These are phyloP conservation scores for Argentina anserina DNA, from an alignment of 306 rosid species.

Conservation along the genomic window DNA sequence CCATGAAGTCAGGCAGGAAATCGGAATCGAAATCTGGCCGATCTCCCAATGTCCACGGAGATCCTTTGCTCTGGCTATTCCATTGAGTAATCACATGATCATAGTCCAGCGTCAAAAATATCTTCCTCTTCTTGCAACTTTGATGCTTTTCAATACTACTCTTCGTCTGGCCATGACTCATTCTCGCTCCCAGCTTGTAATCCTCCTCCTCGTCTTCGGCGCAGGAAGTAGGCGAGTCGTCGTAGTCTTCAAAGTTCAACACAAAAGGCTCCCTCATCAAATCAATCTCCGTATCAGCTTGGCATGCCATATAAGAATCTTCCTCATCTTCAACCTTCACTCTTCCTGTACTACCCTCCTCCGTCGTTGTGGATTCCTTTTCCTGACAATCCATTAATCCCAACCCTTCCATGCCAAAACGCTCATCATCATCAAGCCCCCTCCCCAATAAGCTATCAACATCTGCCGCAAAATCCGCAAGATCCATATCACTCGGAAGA, in stretches of 20 bases:
- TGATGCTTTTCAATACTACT: neutral
- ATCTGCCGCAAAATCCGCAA: slow-evolving; percentile 82
- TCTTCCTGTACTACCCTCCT: slow-evolving; percentile 24
- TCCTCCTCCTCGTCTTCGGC: slow-evolving; percentile 39
- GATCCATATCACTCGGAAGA: slow-evolving; percentile 60
- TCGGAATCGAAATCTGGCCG: slow-evolving; percentile 57
- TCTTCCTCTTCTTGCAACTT: slow-evolving; percentile 37
- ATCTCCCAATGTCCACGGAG: slow-evolving; percentile 69
- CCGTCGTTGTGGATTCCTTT: slow-evolving; percentile 6
- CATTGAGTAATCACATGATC: slow-evolving; percentile 73
- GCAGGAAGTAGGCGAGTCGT: slow-evolving; percentile 36
- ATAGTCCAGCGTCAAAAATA: slow-evolving; percentile 62
- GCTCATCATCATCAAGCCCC: slow-evolving; percentile 61
- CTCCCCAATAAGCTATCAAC: slow-evolving; percentile 82
- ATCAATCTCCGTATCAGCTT: slow-evolving; percentile 33
- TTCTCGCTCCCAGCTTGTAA: slow-evolving; percentile 6
- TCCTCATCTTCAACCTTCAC: slow-evolving; percentile 51
- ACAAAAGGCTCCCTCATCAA: slow-evolving; percentile 59
- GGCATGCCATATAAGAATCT: slow-evolving; percentile 23
- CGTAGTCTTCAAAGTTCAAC: slow-evolving; percentile 50
- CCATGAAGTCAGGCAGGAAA: slow-evolving; percentile 57
- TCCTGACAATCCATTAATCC: slow-evolving; percentile 53
- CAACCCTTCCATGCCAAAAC: slow-evolving; percentile 73
- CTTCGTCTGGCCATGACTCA: neutral
- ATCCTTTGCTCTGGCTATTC: slow-evolving; percentile 54